phyloP scores from a whole-genome alignment of 768 basidiomycete genomes.

The Strobilomyces confusus region DNA sequence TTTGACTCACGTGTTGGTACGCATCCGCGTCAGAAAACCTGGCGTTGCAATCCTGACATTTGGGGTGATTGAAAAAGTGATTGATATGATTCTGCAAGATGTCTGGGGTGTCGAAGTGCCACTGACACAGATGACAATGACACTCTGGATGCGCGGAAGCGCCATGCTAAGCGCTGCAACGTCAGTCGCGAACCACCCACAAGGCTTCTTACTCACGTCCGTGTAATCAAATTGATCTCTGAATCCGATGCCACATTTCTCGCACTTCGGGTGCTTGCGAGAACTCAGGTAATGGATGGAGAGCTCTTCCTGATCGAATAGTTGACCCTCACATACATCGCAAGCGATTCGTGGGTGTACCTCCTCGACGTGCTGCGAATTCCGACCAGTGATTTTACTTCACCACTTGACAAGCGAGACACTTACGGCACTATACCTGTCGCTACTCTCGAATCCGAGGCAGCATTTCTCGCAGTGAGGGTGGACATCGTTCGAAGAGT shows the following conservation, averaged over 20 bases:
- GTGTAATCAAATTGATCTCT: constrained; percentile 24
- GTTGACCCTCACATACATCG: constrained; percentile 22
- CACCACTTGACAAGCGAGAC: not conserved
- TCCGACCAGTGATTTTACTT: not conserved
- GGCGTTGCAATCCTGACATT: constrained; percentile 39
- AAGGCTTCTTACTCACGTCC: constrained; percentile 18
- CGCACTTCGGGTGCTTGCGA: constrained; percentile 26
- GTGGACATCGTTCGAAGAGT: constrained; percentile 33
- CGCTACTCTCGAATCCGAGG: constrained; percentile 33
- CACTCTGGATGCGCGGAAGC: constrained; percentile 30
- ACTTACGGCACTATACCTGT: constrained; percentile 29
- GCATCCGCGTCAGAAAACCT: constrained; percentile 39
- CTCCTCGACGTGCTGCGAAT: constrained; percentile 36
- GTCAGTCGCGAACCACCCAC: constrained; percentile 8
- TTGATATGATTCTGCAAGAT: constrained; percentile 39
- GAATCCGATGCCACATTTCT: constrained; percentile 26
- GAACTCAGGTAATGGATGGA: constrained; percentile 26
- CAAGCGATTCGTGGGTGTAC: constrained; percentile 37
- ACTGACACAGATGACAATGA: constrained; percentile 35
- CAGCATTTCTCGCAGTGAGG: constrained; percentile 34
- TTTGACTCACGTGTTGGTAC: constrained; percentile 33
- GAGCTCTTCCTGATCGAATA: constrained; percentile 23
- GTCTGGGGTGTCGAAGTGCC: constrained; percentile 37
- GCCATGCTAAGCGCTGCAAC: constrained; percentile 24
- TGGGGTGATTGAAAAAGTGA: constrained; percentile 42